phyloP scores from a whole-genome alignment of 2,329 filamentous ascomycete species.

The Cordyceps pruinosa region DNA sequence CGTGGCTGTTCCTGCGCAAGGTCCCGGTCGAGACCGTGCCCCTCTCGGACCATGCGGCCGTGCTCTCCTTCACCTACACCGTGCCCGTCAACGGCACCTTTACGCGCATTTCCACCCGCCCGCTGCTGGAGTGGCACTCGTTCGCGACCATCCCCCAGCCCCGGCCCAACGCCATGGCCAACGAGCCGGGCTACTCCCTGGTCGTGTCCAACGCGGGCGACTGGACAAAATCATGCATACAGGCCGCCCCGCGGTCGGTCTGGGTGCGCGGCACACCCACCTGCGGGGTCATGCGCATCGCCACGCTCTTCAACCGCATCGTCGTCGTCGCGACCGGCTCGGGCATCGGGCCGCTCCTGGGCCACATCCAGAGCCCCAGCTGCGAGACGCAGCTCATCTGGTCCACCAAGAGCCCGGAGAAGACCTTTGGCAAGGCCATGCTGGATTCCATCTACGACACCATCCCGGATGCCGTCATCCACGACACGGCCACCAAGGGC shows the following conservation, averaged over 20 bases:
- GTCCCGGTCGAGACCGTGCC: slow-evolving; percentile 58
- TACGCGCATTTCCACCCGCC: slow-evolving; percentile 52
- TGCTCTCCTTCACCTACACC: slow-evolving; percentile 61
- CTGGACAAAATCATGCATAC: slow-evolving; percentile 62
- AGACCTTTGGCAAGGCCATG: slow-evolving; percentile 55
- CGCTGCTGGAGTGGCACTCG: slow-evolving; percentile 65
- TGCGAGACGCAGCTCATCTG: slow-evolving; percentile 57
- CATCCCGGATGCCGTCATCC: slow-evolving; percentile 57
- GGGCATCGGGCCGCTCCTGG: slow-evolving; percentile 63
- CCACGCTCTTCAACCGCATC: slow-evolving; percentile 57
- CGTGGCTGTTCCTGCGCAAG: slow-evolving; percentile 66
- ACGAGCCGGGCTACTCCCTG: slow-evolving; percentile 51
- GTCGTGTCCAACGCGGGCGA: slow-evolving; percentile 68
- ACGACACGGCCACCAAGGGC: slow-evolving; percentile 56
- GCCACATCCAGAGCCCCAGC: slow-evolving; percentile 45
- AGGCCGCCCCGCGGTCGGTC: slow-evolving; percentile 51
- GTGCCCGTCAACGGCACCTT: slow-evolving; percentile 43
- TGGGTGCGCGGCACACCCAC: slow-evolving; percentile 64
- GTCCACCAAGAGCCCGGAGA: slow-evolving; percentile 55
- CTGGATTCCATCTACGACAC: slow-evolving; percentile 47
- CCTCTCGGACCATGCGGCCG: slow-evolving; percentile 65
- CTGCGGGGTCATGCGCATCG: slow-evolving; percentile 60
- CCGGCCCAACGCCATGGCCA: slow-evolving; percentile 33
- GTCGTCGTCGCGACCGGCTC: slow-evolving; percentile 66
- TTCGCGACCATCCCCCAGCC: slow-evolving; percentile 69